Percentiles rank a stretch among this genome's conserved stretches.
Conservation (phyloP, 2,329 filamentous ascomycete genomes). For the Fusarium sarcochroum region DNA sequence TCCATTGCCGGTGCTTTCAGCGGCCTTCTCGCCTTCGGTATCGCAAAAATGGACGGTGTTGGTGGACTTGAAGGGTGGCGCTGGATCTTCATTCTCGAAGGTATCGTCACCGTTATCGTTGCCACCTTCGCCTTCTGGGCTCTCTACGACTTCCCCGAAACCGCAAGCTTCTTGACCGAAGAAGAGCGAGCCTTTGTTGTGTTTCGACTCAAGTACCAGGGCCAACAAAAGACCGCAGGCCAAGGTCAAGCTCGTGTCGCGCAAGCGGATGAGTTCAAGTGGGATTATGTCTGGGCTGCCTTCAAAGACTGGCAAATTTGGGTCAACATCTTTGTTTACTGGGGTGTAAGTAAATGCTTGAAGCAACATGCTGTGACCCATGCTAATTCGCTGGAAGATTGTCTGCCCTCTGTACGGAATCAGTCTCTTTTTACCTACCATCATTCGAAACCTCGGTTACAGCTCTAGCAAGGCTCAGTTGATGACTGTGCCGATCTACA, state of each 20-base stretch:
- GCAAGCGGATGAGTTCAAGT: constrained; percentile 81
- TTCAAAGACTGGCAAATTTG: constrained; percentile 86
- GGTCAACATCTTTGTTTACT: constrained; percentile 72
- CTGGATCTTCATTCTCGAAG: constrained; percentile 79
- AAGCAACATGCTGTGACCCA: fast-evolving
- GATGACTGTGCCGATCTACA: constrained; percentile 72
- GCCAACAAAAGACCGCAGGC: constrained; percentile 47
- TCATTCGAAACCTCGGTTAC: constrained; percentile 73
- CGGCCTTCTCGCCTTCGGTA: constrained; percentile 78
- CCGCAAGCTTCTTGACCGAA: constrained; percentile 79
- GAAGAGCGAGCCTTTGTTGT: constrained; percentile 80
- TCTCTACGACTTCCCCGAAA: constrained; percentile 85
- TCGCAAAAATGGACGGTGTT: constrained; percentile 77
- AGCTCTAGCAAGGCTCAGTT: constrained; percentile 71
- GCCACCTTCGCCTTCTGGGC: constrained; percentile 77
- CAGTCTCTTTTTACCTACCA: constrained; percentile 74
- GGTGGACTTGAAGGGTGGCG: constrained; percentile 72
- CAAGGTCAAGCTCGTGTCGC: constrained; percentile 59
- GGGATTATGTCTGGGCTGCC: constrained; percentile 79
- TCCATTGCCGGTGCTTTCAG: constrained; percentile 84
- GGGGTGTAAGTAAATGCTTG: constrained; percentile 64
- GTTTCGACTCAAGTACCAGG: constrained; percentile 77
- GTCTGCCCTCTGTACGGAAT: constrained; percentile 69
- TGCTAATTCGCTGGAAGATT: constrained; percentile 52
- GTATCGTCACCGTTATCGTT: constrained; percentile 77